A percentile compares a stretch with the other conserved stretches of the same genome.
These are phyloP conservation scores for Biscogniauxia sp. DNA, from an alignment of 2,329 filamentous ascomycete species.

Conservation along the genomic window DNA sequence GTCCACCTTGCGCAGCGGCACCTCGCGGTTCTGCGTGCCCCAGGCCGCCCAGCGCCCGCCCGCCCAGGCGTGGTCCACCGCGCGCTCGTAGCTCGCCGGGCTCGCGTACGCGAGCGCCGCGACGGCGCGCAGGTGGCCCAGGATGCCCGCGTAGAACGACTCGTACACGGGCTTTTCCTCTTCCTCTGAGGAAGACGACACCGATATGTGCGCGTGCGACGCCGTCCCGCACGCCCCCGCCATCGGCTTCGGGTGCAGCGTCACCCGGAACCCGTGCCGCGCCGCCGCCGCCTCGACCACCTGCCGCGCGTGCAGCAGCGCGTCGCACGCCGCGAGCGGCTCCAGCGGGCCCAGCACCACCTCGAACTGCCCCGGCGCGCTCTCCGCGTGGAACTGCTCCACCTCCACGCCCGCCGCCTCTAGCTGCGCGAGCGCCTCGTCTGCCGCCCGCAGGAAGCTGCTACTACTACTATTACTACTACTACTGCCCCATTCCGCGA, in stretches of 20 bases:
- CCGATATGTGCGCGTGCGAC: slow-evolving; percentile 68
- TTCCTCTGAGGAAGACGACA: slow-evolving; percentile 45
- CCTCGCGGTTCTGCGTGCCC: slow-evolving; percentile 79
- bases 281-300: slow-evolving; percentile 64
- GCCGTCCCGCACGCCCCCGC: slow-evolving; percentile 58
- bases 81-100: slow-evolving; percentile 65
- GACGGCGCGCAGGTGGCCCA: slow-evolving; percentile 65
- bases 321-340: slow-evolving; percentile 68
- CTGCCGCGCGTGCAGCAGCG: slow-evolving; percentile 67
- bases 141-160: slow-evolving; percentile 69
- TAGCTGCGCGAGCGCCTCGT: slow-evolving; percentile 63
- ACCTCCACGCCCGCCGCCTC: slow-evolving; percentile 61
- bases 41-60: slow-evolving; percentile 77
- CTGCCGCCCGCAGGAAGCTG: slow-evolving; percentile 55
- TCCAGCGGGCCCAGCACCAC: slow-evolving; percentile 64
- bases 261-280: slow-evolving; percentile 62
- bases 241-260: slow-evolving; percentile 71
- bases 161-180: slow-evolving; percentile 54
- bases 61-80: slow-evolving; percentile 69
- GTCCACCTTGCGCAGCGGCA: slow-evolving; percentile 66
- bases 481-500: slow-evolving; percentile 50
- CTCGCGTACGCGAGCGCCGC: slow-evolving; percentile 67
- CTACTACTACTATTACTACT: too few relatives aligned
- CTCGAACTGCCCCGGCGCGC: slow-evolving; percentile 73
- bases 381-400: slow-evolving; percentile 74